Evolutionary conservation across 345 rosid genomes (phyloP), one percentile per base, ranked within the genome.

Genomic region (Eucalyptus coolabah): DNA sequence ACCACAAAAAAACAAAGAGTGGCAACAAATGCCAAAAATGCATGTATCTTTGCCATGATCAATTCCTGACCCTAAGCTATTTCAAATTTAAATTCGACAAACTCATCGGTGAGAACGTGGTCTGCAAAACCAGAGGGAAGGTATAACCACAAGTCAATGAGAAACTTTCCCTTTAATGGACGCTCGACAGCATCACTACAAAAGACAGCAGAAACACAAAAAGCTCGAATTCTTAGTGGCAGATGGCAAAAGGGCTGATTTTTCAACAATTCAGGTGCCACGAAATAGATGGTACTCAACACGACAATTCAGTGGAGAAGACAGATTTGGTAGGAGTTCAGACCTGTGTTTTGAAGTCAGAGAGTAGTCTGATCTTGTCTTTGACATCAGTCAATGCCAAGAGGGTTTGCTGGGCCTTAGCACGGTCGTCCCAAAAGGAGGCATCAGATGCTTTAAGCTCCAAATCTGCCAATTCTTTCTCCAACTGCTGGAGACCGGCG

Each of bases 381-480:
- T 97, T 97, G 89, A 95, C 96, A 92, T 98, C 99, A 44, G 95
- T 95, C 88, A 97, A 91, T 63, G 97, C 93, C 45, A 89, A 88
- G 51, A 98, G 97, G 50, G 94, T 96, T 89, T 94, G 93, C 91
- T 98, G 99, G 90, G 99, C 99, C 91, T 89, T 89, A 88, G 93
- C 91, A 90, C 95, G 96, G 89, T 98, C 95, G 89, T 98, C 99
- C 99, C 99, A 97, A 45, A 97, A 95, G n/a, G 96, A 91, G 87
- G 90, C 92, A 89, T 95, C 95, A 21, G 97, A 91, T 69, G 99
- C 94, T 94, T 95, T 96, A 5, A 87, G 90, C 94, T 98, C 99
- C 90, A 96, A 89, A 86, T 89, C 91, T 13, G 91, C 91, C 87
- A 97, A 90, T 69, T 97, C 97, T 86, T 92, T 90, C 91, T 97